Percentiles rank a stretch among this genome's conserved stretches.
Conservation (phyloP, 2,329 filamentous ascomycete genomes). For the Xylaria sp. region DNA sequence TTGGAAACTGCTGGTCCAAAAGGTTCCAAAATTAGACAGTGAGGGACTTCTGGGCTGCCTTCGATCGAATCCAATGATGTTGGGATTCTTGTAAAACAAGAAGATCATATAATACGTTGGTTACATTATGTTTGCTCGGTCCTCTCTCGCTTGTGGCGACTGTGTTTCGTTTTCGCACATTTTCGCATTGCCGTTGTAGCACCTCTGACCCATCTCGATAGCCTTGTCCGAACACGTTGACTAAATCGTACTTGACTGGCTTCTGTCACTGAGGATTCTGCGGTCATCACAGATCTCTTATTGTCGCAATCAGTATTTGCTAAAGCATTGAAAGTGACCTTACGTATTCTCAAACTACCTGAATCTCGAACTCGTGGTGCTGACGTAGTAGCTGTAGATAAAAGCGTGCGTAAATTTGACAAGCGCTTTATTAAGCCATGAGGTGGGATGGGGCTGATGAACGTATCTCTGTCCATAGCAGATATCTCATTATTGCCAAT, state of each 20-base stretch:
- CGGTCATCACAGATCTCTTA: constrained; percentile 24
- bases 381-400: constrained; percentile 31
- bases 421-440: constrained; percentile 43
- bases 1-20: constrained; percentile 39
- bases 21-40: constrained; percentile 43
- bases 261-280: constrained; percentile 24
- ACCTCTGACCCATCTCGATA: constrained; percentile 45
- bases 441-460: constrained; percentile 29
- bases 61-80: constrained; percentile 45
- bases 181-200: constrained; percentile 42
- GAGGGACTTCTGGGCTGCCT: constrained; percentile 37
- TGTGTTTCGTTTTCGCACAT: constrained; percentile 37
- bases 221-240: constrained; percentile 42
- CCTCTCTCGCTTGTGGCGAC: constrained; percentile 13
- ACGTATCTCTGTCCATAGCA: constrained; percentile 16
- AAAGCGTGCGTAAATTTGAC: constrained; percentile 43
- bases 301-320: constrained; percentile 30
- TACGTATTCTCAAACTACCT: constrained; percentile 18
- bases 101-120: constrained; percentile 27
- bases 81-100: constrained; percentile 35
- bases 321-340: constrained; percentile 19
- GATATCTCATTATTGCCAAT: constrained; percentile 23
- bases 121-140: constrained; percentile 22
- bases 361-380: not conserved
- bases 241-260: constrained; percentile 32